Percentiles rank a stretch among this genome's conserved stretches.
Conservation (phyloP, 306 rosid genomes). For the Begonia fuchsioides region DNA sequence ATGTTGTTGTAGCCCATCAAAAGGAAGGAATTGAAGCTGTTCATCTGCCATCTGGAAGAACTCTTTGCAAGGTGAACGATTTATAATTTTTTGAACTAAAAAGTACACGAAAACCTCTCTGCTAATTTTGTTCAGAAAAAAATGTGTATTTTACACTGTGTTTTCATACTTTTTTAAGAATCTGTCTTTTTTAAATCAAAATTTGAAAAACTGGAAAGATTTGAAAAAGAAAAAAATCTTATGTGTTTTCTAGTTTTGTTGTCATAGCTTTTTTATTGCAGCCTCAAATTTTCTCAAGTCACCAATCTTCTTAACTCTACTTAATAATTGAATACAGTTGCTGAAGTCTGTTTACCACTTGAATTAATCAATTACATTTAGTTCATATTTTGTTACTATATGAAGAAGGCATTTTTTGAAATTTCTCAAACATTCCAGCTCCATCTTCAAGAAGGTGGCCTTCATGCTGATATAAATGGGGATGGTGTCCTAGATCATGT, state of each 20-base stretch:
- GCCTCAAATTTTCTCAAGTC: background rate
- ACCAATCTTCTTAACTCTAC: background rate
- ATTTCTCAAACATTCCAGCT: conserved; percentile 34
- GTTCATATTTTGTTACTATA: too few relatives aligned
- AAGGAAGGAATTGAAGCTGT: conserved; percentile 94
- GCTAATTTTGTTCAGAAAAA: background rate
- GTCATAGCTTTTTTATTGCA: too few relatives aligned
- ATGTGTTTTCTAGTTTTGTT: too few relatives aligned
- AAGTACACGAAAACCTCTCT: too few relatives aligned
- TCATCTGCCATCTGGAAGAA: conserved; percentile 90
- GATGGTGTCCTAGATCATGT: conserved; percentile 99
- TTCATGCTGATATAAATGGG: conserved; percentile 95
- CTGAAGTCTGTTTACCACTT: conserved; percentile 4
- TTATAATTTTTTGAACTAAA: background rate
- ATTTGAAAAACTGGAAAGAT: too few relatives aligned
- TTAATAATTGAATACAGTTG: background rate
- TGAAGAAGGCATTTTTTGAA: background rate
- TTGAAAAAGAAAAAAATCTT: too few relatives aligned
- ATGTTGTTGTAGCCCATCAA: conserved; percentile 90
- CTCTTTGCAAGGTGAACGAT: conserved; percentile 66
- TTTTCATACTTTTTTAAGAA: too few relatives aligned
- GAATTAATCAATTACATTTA: background rate
- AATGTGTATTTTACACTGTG: background rate
- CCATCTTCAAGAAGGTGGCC: conserved; percentile 96
- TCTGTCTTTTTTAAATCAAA: too few relatives aligned